These are phyloP conservation scores for Cyclospora cayetanensis DNA, from an alignment of 169 alveolate genomes.

Conservation along the genomic window DNA sequence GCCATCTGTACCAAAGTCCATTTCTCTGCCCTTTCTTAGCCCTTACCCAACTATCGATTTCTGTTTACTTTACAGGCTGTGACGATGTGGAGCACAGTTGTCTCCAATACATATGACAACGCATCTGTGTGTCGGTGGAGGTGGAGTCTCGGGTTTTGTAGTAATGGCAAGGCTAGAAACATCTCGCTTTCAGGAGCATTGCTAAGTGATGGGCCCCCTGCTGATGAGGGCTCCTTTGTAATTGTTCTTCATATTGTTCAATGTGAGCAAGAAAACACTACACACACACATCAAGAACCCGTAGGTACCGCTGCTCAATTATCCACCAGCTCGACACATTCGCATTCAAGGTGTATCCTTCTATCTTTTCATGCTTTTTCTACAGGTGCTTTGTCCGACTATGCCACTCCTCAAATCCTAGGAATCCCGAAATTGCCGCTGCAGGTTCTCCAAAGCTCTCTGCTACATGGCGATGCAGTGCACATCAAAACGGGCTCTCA, in stretches of 20 bases:
- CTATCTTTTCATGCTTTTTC: not conserved
- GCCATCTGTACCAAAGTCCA: not conserved
- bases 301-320: not conserved
- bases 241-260: not conserved
- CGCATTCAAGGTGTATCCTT: not conserved
- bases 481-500: not conserved
- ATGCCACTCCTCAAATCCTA: slow-evolving; percentile 3
- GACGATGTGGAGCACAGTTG: slow-evolving; percentile 24
- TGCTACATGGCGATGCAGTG: not conserved
- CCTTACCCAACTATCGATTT: not conserved
- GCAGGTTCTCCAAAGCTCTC: not conserved
- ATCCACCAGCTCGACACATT: too few species aligned
- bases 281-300: not conserved
- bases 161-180: not conserved
- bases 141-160: not conserved
- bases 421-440: not conserved
- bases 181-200: slow-evolving; percentile 24
- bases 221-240: not conserved
- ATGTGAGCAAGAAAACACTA: not conserved
- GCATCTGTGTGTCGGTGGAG: slow-evolving; percentile 50
- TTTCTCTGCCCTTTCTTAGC: not conserved
- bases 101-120: not conserved
- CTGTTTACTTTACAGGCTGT: not conserved
- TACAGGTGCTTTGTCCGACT: slow-evolving; percentile 53
- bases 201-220: slow-evolving; percentile 1